Percentiles rank a stretch among this genome's conserved stretches.
phyloP scores from a whole-genome alignment of 352 stramenopile genomes.

The Phytophthora europaea region DNA sequence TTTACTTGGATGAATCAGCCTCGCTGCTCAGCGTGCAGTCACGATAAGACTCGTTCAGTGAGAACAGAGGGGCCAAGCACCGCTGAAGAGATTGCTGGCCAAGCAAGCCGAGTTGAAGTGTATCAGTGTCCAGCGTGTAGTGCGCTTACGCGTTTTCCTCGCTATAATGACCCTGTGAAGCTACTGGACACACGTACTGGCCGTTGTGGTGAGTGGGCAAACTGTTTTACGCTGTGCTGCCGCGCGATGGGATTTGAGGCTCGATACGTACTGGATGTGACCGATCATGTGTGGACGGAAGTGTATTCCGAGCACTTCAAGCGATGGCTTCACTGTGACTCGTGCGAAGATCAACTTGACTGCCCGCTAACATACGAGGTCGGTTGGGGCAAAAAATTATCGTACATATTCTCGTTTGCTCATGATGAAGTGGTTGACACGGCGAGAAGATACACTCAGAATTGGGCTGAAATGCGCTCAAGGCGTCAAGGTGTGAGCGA shows the following conservation, averaged over 20 bases:
- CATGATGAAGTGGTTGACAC: constrained; percentile 93
- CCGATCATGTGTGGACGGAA: constrained; percentile 97
- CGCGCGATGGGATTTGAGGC: constrained; percentile 92
- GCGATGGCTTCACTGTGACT: constrained; percentile 95
- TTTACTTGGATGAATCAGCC: constrained; percentile 93
- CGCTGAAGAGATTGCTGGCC: constrained; percentile 62
- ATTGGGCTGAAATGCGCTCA: constrained; percentile 70
- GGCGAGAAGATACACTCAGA: constrained; percentile 81
- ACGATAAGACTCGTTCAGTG: constrained; percentile 56
- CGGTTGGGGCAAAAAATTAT: constrained; percentile 95
- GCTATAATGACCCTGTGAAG: constrained; percentile 93
- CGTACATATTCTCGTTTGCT: constrained; percentile 92
- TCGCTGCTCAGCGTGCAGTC: constrained; percentile 61
- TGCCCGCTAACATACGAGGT: constrained; percentile 95
- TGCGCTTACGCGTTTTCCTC: constrained; percentile 83
- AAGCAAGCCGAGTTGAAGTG: constrained; percentile 88
- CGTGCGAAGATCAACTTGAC: constrained; percentile 95
- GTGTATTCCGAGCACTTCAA: constrained; percentile 84
- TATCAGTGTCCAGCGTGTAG: constrained; percentile 80
- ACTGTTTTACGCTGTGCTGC: constrained; percentile 94
- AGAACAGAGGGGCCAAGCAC: constrained; percentile 58
- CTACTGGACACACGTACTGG: constrained; percentile 85
- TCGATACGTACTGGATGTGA: constrained; percentile 95
- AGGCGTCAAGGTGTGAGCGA: constrained; percentile 78
- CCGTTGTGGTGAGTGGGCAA: constrained; percentile 94